Evolutionary conservation across 805 yeast species (phyloP), one percentile per base, ranked within the genome.

Genomic region (Metschnikowia cubensis): DNA sequence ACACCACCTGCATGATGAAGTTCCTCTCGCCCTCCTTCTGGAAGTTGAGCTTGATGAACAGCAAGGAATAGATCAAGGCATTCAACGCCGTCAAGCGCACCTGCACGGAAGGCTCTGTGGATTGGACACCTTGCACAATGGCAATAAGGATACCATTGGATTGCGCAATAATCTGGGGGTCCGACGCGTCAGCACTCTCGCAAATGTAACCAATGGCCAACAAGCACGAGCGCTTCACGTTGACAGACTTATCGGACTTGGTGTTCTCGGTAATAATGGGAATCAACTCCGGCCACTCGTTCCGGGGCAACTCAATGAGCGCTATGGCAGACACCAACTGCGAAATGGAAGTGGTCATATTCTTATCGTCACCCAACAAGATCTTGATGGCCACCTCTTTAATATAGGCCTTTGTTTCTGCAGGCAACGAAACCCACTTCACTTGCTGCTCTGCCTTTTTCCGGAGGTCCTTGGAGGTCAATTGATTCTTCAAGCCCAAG

Each of bases 1-100:
- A 94, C 14, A 94, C 97, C 39, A 94, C 97, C 75, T 90, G 97
- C 99, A 94, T 94, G 67, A 94, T 87, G 70, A 87, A 90, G 67
- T 94, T 91, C 64, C 99, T 82, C 75, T 94, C 99, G 53, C 94
- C 95, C 64, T 92, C 98, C 52, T 87, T 80, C 59, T 84, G 90
- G 75, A 94, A 94, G 70, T 94, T 94, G 62, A 77, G 79, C 53
- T 86, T 83, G 69, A 94, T 89, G 68, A 92, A 94, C 57, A 85
- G 95, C 59, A 94, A 79, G 31, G 98, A 90, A 70, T 87, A 87
- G 40, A 87, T 95, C 54, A 94, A 79, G 2, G 99, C 96, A 64
- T 87, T 87, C 58, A 94, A 76, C 1, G 99, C 99, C 5, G 97
- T 87, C 56, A 89, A 76, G 57, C 97, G 80, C 37, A 94, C 97